phyloP scores from a whole-genome alignment of 2,329 filamentous ascomycete genomes.

The Podosphaera aphanis region DNA sequence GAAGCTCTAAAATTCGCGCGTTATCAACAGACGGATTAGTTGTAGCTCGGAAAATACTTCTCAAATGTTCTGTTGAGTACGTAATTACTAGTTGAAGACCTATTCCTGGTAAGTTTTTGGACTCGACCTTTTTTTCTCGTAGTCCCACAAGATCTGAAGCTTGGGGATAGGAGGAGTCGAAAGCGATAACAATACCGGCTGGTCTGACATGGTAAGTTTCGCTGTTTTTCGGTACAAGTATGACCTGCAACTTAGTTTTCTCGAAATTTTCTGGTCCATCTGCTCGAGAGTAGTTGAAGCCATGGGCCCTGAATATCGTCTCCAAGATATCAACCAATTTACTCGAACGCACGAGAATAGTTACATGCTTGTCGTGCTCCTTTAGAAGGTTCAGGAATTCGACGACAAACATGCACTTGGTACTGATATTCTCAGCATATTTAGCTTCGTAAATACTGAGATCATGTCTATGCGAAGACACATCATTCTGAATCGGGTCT shows the following conservation, averaged over 20 bases:
- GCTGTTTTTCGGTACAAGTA: slow-evolving; percentile 9
- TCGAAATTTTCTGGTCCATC: slow-evolving; percentile 9
- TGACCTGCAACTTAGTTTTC: slow-evolving; percentile 6
- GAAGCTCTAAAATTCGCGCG: slow-evolving; percentile 8
- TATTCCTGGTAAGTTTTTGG: slow-evolving; percentile 5
- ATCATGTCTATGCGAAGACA: slow-evolving; percentile 17
- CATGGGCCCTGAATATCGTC: slow-evolving; percentile 22
- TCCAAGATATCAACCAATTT: slow-evolving; percentile 28
- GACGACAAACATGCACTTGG: slow-evolving; percentile 35
- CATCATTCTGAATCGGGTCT: slow-evolving; percentile 24
- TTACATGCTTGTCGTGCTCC: slow-evolving; percentile 23
- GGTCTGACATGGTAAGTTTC: slow-evolving; percentile 4
- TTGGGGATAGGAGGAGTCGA: slow-evolving; percentile 6
- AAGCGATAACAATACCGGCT: slow-evolving; percentile 9
- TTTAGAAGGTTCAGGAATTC: slow-evolving; percentile 26
- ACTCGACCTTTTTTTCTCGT: slow-evolving; percentile 4
- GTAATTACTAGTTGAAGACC: slow-evolving; percentile 11
- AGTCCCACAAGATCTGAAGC: slow-evolving; percentile 4
- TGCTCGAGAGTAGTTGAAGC: slow-evolving; percentile 15
- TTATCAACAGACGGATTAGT: slow-evolving; percentile 7
- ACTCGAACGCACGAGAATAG: slow-evolving; percentile 29
- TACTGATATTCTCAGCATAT: slow-evolving; percentile 30
- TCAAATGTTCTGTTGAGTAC: slow-evolving; percentile 15
- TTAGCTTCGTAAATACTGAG: slow-evolving; percentile 23
- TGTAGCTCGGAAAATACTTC: slow-evolving; percentile 8